phyloP scores from a whole-genome alignment of 73 alveolate species.

The Paramecium caudatum region DNA sequence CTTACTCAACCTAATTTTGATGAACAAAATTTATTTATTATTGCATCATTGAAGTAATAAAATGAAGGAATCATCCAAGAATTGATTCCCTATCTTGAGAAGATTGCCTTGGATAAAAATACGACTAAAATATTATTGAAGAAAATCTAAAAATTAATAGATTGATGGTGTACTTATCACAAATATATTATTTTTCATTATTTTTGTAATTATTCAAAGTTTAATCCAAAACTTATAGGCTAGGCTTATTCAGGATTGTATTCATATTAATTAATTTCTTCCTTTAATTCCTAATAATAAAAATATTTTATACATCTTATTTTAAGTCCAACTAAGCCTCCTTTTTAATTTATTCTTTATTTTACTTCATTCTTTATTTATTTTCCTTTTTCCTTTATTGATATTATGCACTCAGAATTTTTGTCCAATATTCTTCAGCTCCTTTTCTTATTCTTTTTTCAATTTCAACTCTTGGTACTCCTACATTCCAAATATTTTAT shows the following conservation, averaged over 20 bases:
- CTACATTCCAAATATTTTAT: slow-evolving; percentile 99
- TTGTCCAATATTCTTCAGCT: slow-evolving; percentile 79
- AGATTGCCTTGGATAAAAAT: too few species aligned
- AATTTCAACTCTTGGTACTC: slow-evolving; percentile 96
- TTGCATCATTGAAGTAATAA: too few species aligned
- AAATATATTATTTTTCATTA: slow-evolving; percentile 5
- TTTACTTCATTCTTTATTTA: slow-evolving; percentile 62
- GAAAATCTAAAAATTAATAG: too few species aligned
- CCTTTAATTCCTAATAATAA: not conserved
- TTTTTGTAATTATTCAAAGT: slow-evolving; percentile 27
- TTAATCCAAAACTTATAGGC: slow-evolving; percentile 16
- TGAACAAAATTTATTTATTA: too few species aligned
- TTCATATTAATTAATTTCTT: slow-evolving; percentile 11
- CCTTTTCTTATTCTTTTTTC: slow-evolving; percentile 86
- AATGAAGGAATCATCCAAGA: too few species aligned
- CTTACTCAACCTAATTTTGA: too few species aligned
- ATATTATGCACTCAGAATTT: slow-evolving; percentile 72
- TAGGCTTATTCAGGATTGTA: slow-evolving; percentile 39
- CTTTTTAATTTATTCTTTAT: slow-evolving; percentile 54
- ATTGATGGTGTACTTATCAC: too few species aligned
- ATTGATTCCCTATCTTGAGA: too few species aligned
- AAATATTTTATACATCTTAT: not conserved
- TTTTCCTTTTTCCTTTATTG: slow-evolving; percentile 65
- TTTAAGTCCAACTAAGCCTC: not conserved
- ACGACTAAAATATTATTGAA: too few species aligned